phyloP scores from a whole-genome alignment of 805 yeast species.

The Metschnikowia noctiluminum region DNA sequence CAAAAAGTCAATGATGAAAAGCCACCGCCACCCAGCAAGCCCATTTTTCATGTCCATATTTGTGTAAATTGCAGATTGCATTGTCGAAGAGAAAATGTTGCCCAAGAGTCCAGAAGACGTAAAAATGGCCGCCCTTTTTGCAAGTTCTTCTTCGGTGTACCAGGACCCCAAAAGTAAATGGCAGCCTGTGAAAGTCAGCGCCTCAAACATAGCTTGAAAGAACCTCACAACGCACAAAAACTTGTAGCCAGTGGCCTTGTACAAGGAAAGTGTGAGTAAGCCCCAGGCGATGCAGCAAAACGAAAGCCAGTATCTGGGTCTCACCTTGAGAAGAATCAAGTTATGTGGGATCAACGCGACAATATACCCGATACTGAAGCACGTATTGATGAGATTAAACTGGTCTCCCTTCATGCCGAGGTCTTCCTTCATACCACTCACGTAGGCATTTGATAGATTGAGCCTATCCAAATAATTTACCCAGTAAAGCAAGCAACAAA shows the following conservation, averaged over 20 bases:
- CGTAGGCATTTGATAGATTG: conserved; percentile 57
- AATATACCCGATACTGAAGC: conserved; percentile 59
- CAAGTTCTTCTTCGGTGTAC: conserved; percentile 47
- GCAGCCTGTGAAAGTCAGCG: conserved; percentile 53
- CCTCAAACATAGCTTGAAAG: conserved; percentile 59
- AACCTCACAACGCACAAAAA: conserved; percentile 58
- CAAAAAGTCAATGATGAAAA: conserved; percentile 61
- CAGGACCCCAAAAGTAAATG: conserved; percentile 54
- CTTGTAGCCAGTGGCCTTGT: conserved; percentile 42
- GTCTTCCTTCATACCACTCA: conserved; percentile 65
- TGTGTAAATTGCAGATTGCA: conserved; percentile 53
- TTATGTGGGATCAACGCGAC: conserved; percentile 63
- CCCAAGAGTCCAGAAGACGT: conserved; percentile 55
- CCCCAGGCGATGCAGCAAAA: conserved; percentile 59
- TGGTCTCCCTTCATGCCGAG: conserved; percentile 45
- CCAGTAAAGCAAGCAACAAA: conserved; percentile 41
- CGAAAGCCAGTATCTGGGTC: conserved; percentile 56
- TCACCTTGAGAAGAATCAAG: conserved; percentile 45
- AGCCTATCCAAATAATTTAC: conserved; percentile 57
- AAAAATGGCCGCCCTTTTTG: conserved; percentile 52
- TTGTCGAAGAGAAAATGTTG: conserved; percentile 49
- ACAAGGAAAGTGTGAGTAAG: conserved; percentile 48
- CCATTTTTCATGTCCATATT: conserved; percentile 44
- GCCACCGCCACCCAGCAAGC: conserved; percentile 59
- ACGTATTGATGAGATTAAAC: conserved; percentile 50